Evolutionary conservation across 1,284 basidiomycete species (phyloP), one percentile per base, ranked within the genome.

Genomic region (Pseudozyma sp.): DNA sequence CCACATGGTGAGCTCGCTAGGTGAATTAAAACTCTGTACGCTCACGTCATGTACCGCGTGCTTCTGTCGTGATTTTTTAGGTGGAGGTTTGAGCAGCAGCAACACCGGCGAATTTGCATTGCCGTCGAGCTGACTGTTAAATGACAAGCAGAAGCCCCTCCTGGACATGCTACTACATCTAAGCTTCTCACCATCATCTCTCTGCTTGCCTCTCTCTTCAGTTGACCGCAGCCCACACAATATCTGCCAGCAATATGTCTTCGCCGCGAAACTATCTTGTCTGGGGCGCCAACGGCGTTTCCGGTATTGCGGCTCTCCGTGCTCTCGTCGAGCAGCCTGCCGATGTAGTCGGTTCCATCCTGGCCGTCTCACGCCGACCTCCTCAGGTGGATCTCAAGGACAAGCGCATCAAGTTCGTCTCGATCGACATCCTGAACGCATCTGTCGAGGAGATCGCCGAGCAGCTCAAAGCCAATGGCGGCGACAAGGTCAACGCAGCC

Each of bases 281-380:
- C 9, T 68, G 60, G 60, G 70, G 70, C 40, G 65, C 70, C 57
- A 73, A 73, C 34, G 70, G 70, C 47, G 70, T 73, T 6, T 68
- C 64, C 12, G 70, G 65, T 7, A 68, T 68, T 18, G 70, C 70
- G 3, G 70, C 70, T 7, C 53, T 73, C 10, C 64, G 65, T n/a
- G 70, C 65, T 6, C 64, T 73, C 6, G 64, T 73, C 31, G 70
- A 73, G 38, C 64, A 64, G 53, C 70, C 64, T 40, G 18, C 47
- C 14, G 38, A 44, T 3, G 40, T 48, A 1, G 61, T 73, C 0
- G 60, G 58, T 25, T 45, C 53, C 34, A 68, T 73, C 14, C 25
- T 73, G 31, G 70, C 70, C 10, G 60, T 73, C 5, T 73, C 70
- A 11, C 64, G 70, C 12, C 59, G 70, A 25, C 65, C 60, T 1